Evolutionary conservation across 2,329 filamentous ascomycete species (phyloP), one percentile per base, ranked within the genome.

Genomic region (Alternaria brassicicola): DNA sequence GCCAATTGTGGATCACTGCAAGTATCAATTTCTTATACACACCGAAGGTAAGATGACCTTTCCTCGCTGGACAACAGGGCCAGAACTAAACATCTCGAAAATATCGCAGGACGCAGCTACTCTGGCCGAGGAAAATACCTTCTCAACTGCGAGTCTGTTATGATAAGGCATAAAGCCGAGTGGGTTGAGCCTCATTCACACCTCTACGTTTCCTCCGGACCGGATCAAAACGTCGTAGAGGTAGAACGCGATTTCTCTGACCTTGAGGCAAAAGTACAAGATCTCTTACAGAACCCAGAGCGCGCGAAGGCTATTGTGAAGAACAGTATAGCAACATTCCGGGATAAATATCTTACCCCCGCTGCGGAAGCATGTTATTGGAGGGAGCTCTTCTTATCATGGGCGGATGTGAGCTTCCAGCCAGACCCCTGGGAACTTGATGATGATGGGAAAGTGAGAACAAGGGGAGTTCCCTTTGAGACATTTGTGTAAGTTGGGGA

Each of bases 101-200:
- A 10, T 5, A 15, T 50, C 21, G 3, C 33, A 66, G 61, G 62
- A 25, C 57, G 61, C 7, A 63, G 59, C 50, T 84, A 83, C 70
- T 84, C 82, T 3, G 82, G 81, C 1, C 76, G 79, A 2, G 77
- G 81, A 15, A 83, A 83, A 64, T 84, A 84, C 57, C 72, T 83
- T 2, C 78, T 83, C 30, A 81, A 81, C 61, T 84, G 82, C 66
- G 55, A 49, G n/a, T 68, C 64, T 15, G 52, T 69, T 3, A 33
- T 61, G 17, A 52, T 67, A 52, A 57, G 47, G 38, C 64, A 69
- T 36, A 66, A 63, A 46, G 48, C 53, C 31, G 50, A 66, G 19
- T 69, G 65, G 61, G 52, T 66, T 6, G 55, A 69, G 46, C 61
- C 55, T 25, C 58, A 67, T 30, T 58, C 61, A 1, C 45, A 63